These are phyloP conservation scores for Penstemon newberryi DNA, from an alignment of 257 asterid genomes.

Conservation along the genomic window DNA sequence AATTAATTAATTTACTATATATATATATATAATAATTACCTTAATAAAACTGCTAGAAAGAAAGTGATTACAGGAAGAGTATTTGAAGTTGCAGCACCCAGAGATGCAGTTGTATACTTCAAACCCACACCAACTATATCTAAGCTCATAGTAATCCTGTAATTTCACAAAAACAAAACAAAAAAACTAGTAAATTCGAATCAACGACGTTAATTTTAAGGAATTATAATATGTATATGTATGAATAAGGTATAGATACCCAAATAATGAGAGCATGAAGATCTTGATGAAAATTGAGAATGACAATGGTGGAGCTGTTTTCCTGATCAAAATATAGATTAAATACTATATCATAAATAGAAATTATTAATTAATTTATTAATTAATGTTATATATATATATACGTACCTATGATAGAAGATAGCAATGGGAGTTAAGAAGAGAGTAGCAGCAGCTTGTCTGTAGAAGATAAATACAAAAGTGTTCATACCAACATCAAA, in stretches of 20 bases:
- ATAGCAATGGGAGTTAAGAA: constrained; percentile 71
- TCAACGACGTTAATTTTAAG: neutral
- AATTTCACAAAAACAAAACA: neutral
- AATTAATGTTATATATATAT: neutral
- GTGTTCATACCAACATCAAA: constrained; percentile 84
- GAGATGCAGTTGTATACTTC: constrained; percentile 75
- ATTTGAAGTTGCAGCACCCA: constrained; percentile 88
- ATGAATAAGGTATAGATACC: constrained; percentile 37
- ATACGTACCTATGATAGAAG: constrained; percentile 50
- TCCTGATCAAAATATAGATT: constrained; percentile 41
- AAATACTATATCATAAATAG: too few relatives aligned
- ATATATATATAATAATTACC: constrained; percentile 39
- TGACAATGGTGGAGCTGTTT: constrained; percentile 66
- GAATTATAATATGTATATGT: neutral
- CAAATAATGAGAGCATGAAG: constrained; percentile 62
- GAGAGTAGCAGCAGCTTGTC: constrained; percentile 81
- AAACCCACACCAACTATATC: constrained; percentile 67
- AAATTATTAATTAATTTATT: too few relatives aligned
- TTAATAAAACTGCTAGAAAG: constrained; percentile 67
- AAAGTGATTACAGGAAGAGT: constrained; percentile 84
- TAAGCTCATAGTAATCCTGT: constrained; percentile 80
- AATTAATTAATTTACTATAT: too few relatives aligned
- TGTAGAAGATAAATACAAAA: constrained; percentile 72
- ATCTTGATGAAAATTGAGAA: constrained; percentile 58
- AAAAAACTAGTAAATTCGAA: too few relatives aligned